Percentiles rank a stretch among this genome's conserved stretches.
Conservation (phyloP, 495 filamentous ascomycete species). For the Annulohypoxylon moriforme region DNA sequence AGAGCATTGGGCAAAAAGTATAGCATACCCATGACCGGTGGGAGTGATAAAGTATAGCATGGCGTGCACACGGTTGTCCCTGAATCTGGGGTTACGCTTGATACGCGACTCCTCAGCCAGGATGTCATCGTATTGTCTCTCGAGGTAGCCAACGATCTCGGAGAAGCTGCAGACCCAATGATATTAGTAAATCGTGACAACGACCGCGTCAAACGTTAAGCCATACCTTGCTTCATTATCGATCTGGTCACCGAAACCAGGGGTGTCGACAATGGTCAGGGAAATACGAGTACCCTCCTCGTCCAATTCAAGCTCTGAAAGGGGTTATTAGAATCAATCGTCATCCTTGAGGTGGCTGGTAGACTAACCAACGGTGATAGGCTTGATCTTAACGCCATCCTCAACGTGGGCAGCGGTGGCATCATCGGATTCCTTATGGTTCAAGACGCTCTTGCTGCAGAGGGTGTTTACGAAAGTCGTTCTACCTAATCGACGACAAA, state of each 20-base stretch:
- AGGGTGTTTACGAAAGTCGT: conserved; percentile 99
- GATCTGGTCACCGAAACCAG: conserved; percentile 98
- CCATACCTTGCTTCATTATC: conserved; percentile 97
- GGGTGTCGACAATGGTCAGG: conserved; percentile 97
- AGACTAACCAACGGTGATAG: conserved; percentile 91
- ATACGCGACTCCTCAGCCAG: conserved; percentile 99
- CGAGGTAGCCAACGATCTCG: conserved; percentile 96
- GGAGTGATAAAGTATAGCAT: conserved; percentile 99
- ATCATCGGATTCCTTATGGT: conserved; percentile 91
- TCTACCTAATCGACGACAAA: conserved; percentile 69
- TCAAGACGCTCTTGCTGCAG: conserved; percentile 91
- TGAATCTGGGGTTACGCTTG: conserved; percentile 99
- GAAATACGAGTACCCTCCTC: conserved; percentile 99
- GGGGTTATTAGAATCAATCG: conserved; percentile 33
- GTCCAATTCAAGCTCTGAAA: conserved; percentile 89
- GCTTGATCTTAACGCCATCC: conserved; percentile 98
- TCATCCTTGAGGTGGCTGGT: neutral
- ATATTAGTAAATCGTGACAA: conserved; percentile 18
- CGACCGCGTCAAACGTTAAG: conserved; percentile 3
- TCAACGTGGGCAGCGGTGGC: conserved; percentile 87
- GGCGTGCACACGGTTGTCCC: conserved; percentile 97
- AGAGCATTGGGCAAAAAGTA: neutral
- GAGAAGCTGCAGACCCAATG: conserved; percentile 73
- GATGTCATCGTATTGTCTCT: conserved; percentile 99
- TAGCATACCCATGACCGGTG: conserved; percentile 87